Evolutionary conservation across 106 monocot species (phyloP).

Genomic region (Dioscorea zingiberensis): DNA sequence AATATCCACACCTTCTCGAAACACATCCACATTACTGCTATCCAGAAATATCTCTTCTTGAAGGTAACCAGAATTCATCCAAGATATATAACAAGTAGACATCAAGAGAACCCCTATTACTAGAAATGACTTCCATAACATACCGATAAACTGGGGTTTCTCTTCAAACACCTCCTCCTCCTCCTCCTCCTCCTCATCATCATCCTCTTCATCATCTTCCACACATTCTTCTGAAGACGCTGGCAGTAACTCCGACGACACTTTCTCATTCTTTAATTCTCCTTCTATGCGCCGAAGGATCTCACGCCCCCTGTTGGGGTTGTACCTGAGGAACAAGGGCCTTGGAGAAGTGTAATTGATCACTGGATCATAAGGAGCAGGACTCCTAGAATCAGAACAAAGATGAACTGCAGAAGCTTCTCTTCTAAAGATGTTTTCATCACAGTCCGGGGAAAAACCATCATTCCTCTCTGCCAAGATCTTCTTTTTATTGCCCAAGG

Average conservation of each 20-base stretch:
- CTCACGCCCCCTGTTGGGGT: slow-evolving; percentile 3
- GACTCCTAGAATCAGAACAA: neutral
- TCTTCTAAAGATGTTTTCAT: neutral
- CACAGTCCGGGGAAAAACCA: neutral
- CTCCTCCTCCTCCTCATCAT: neutral
- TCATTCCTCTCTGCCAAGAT: slow-evolving; percentile 4
- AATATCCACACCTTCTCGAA: neutral
- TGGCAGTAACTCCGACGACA: neutral
- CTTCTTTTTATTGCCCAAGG: neutral
- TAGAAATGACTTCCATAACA: neutral
- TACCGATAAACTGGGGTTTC: neutral
- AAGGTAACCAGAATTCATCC: neutral
- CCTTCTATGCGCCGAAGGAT: slow-evolving; percentile 3
- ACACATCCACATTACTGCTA: neutral
- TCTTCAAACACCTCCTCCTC: neutral
- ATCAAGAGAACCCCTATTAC: neutral
- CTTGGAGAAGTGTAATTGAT: slow-evolving; percentile 3
- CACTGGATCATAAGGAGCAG: slow-evolving; percentile 3
- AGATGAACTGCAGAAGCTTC: neutral
- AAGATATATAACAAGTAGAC: neutral
- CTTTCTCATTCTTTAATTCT: neutral
- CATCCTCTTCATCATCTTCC: neutral
- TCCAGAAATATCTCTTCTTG: too few species aligned
- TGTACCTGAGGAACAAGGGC: slow-evolving; percentile 9
- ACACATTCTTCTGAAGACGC: neutral